Conservation (phyloP, 345 rosid species). For the Psidium friedrichsthalianum region DNA sequence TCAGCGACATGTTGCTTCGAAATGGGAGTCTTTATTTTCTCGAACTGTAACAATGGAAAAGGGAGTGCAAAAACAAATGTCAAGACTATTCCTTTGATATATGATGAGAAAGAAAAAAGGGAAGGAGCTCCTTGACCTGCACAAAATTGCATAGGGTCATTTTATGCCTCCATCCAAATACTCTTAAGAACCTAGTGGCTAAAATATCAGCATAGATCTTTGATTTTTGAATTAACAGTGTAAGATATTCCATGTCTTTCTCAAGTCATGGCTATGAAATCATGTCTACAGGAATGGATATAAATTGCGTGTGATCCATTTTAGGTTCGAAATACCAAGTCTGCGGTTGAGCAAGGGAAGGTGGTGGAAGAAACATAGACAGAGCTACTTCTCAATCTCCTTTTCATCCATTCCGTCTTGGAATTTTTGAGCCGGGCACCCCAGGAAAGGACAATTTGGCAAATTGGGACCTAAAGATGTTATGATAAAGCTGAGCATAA, state of each 20-base stretch:
- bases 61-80: neutral
- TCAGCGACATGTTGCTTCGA: neutral
- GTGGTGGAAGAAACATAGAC: conserved; percentile 54
- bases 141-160: neutral
- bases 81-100: neutral
- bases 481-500: conserved; percentile 59
- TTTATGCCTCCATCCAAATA: neutral
- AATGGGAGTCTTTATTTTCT: neutral
- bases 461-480: conserved; percentile 49
- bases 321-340: conserved; percentile 37
- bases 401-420: conserved; percentile 81
- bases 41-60: neutral
- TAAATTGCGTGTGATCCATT: conserved; percentile 71
- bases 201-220: neutral
- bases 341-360: conserved; percentile 48
- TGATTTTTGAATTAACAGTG: neutral
- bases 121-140: neutral
- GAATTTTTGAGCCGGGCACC: conserved; percentile 81
- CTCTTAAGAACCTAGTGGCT: neutral
- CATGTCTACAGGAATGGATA: conserved; percentile 59
- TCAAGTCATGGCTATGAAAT: neutral
- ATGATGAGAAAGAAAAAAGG: neutral
- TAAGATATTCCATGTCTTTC: neutral
- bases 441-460: conserved; percentile 46
- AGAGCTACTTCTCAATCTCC: conserved; percentile 70